Conservation (phyloP, 2,329 filamentous ascomycete genomes). For the Fusarium mundagurra region DNA sequence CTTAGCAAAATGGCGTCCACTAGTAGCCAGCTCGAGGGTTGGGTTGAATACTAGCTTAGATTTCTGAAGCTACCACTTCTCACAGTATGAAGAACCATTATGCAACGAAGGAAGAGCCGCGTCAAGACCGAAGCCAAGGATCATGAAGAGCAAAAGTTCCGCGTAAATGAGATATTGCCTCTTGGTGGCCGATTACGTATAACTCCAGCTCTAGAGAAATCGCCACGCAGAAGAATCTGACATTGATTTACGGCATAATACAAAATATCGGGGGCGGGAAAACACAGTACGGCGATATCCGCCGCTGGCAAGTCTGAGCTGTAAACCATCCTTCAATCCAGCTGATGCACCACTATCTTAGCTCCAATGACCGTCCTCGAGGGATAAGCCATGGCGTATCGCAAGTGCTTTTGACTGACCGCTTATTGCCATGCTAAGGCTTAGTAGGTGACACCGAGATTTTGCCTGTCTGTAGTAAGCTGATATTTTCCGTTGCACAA, state of each 20-base stretch:
- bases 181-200: neutral
- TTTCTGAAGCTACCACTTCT: neutral
- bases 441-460: neutral
- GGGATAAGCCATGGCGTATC: neutral
- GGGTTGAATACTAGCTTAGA: no score
- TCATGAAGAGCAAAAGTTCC: fast-evolving
- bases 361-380: neutral
- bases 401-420: neutral
- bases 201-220: neutral
- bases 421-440: neutral
- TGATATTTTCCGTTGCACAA: neutral
- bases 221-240: neutral
- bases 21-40: neutral
- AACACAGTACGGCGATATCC: neutral
- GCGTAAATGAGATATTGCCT: fast-evolving
- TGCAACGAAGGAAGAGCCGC: neutral
- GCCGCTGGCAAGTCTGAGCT: neutral
- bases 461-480: neutral
- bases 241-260: neutral
- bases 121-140: neutral
- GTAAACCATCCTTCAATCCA: neutral
- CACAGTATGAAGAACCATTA: neutral
- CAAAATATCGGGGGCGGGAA: neutral
- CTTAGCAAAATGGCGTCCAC: neutral
- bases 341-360: neutral